A percentile compares a stretch with the other conserved stretches of the same genome.
These are phyloP conservation scores for Arabis hirsuta DNA, from an alignment of 345 rosid genomes.

Conservation along the genomic window DNA sequence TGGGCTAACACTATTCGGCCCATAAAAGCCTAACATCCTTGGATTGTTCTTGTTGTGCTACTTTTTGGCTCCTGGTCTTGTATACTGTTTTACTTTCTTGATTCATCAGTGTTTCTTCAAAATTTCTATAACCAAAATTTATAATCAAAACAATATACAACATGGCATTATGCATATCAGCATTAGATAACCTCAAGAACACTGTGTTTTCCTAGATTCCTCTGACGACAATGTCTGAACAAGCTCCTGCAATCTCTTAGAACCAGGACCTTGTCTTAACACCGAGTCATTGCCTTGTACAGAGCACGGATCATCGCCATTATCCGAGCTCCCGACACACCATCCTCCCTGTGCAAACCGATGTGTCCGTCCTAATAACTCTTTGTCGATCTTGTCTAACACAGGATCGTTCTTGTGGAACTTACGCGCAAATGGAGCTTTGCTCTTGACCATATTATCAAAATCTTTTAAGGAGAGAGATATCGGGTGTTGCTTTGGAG, in stretches of 20 bases:
- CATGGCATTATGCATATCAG: conserved; percentile 10
- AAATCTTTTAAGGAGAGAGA: conserved; percentile 69
- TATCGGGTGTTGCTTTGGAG: conserved; percentile 91
- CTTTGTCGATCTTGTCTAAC: conserved; percentile 80
- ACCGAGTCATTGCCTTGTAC: conserved; percentile 61
- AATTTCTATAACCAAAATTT: conserved; percentile 16
- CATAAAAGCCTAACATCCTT: conserved; percentile 10
- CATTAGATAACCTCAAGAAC: conserved; percentile 49
- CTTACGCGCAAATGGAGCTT: conserved; percentile 88
- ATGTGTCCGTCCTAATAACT: conserved; percentile 63
- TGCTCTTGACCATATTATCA: conserved; percentile 78
- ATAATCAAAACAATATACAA: conserved; percentile 31
- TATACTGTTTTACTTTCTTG: background rate
- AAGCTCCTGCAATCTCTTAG: conserved; percentile 62
- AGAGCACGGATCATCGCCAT: conserved; percentile 67
- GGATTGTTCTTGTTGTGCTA: background rate
- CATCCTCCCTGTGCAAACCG: conserved; percentile 81
- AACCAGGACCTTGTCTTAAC: conserved; percentile 81
- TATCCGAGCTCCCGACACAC: conserved; percentile 69
- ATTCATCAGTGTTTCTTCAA: background rate
- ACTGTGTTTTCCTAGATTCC: conserved; percentile 60
- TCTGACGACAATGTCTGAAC: conserved; percentile 60
- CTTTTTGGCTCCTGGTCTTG: background rate
- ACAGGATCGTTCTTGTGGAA: conserved; percentile 77
- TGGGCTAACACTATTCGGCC: conserved; percentile 7